These are phyloP conservation scores for Cercophora sp. DNA, from an alignment of 495 filamentous ascomycete species.

Conservation along the genomic window DNA sequence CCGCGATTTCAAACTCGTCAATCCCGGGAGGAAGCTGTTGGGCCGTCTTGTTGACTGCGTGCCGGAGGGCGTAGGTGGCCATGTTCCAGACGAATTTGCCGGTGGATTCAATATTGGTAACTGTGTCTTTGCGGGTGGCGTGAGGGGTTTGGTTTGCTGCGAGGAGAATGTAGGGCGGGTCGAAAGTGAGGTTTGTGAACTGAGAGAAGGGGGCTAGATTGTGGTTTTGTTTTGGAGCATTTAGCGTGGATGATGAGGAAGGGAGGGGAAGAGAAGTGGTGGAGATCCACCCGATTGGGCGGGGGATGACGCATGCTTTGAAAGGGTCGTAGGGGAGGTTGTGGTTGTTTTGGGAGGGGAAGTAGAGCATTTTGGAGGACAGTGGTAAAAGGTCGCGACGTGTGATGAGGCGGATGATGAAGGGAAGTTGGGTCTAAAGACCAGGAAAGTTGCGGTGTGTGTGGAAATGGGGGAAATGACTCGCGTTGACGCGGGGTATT, in stretches of 20 bases:
- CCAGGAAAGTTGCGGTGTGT: too few species aligned
- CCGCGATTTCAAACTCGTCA: constrained; percentile 51
- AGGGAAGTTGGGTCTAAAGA: too few species aligned
- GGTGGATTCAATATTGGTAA: constrained; percentile 49
- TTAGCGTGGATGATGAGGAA: too few species aligned
- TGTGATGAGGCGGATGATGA: too few species aligned
- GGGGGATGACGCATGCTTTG: constrained; percentile 21
- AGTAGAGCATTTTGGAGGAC: constrained; percentile 18
- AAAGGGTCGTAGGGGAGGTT: constrained; percentile 18
- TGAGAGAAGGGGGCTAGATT: constrained; percentile 57
- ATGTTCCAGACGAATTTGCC: constrained; percentile 57
- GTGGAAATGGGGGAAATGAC: too few species aligned
- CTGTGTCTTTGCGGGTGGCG: constrained; percentile 48
- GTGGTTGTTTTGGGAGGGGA: constrained; percentile 11
- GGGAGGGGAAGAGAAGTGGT: constrained; percentile 8
- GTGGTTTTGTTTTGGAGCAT: constrained; percentile 1
- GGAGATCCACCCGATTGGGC: constrained; percentile 23
- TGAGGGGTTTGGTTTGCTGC: constrained; percentile 45
- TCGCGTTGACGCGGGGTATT: too few species aligned
- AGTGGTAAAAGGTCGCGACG: too few species aligned
- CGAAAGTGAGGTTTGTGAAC: constrained; percentile 59
- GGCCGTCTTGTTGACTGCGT: constrained; percentile 49
- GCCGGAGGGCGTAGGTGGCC: constrained; percentile 50
- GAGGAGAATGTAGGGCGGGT: constrained; percentile 58
- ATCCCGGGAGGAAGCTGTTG: constrained; percentile 38